Conservation (phyloP, 495 filamentous ascomycete genomes). For the Umbilicaria muhlenbergii region DNA sequence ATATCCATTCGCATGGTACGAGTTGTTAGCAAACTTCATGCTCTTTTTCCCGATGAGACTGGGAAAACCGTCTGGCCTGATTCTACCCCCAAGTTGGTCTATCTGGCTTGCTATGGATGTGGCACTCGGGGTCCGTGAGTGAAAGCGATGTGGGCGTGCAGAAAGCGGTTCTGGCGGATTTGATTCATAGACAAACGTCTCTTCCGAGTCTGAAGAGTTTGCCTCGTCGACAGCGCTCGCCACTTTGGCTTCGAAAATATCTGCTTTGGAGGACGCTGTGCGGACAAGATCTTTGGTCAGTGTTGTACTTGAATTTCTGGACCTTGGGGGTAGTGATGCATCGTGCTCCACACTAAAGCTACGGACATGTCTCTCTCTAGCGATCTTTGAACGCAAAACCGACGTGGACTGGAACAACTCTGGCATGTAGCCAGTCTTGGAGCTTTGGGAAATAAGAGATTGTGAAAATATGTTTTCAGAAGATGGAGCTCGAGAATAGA, state of each 20-base stretch:
- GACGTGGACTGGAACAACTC: background rate
- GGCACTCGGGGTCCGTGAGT: slow-evolving; percentile 88
- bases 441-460: background rate
- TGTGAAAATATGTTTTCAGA: slow-evolving; percentile 3
- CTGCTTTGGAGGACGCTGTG: slow-evolving; percentile 82
- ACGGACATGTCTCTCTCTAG: too few species aligned
- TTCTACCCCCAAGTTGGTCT: slow-evolving; percentile 49
- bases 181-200: slow-evolving; percentile 98
- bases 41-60: slow-evolving; percentile 68
- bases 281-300: slow-evolving; percentile 34
- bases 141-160: slow-evolving; percentile 62
- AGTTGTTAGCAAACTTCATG: slow-evolving; percentile 95
- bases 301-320: slow-evolving; percentile 19
- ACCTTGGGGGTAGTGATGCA: too few species aligned
- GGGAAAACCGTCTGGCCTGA: slow-evolving; percentile 48
- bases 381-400: background rate
- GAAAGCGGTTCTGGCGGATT: slow-evolving; percentile 76
- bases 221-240: slow-evolving; percentile 86
- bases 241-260: slow-evolving; percentile 94
- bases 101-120: slow-evolving; percentile 77
- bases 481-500: slow-evolving; percentile 14
- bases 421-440: background rate
- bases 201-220: slow-evolving; percentile 90
- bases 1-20: slow-evolving; percentile 41
- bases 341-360: too few species aligned